Percentiles rank a stretch among this genome's conserved stretches.
Conservation (phyloP, 2,329 filamentous ascomycete genomes). For the Xylariaceae sp. region DNA sequence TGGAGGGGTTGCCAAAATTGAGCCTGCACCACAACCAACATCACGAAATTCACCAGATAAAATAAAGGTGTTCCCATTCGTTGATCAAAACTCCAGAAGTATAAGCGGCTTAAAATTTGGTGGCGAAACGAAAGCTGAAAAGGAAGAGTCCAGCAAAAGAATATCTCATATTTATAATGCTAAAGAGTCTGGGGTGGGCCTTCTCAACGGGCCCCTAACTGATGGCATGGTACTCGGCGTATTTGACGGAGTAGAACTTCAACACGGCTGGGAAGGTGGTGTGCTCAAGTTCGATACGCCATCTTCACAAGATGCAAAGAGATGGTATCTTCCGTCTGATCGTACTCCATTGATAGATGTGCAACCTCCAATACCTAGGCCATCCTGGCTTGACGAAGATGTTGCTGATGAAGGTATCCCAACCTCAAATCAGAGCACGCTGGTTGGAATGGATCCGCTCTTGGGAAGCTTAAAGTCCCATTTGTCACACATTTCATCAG, state of each 20-base stretch:
- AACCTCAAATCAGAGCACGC: slow-evolving; percentile 46
- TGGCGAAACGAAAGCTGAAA: slow-evolving; percentile 78
- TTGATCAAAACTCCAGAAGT: slow-evolving; percentile 49
- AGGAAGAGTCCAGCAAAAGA: slow-evolving; percentile 69
- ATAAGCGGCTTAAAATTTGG: slow-evolving; percentile 76
- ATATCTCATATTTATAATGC: slow-evolving; percentile 69
- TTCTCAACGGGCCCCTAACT: slow-evolving; percentile 81
- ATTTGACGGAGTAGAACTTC: slow-evolving; percentile 50
- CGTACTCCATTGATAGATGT: slow-evolving; percentile 70
- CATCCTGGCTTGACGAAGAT: slow-evolving; percentile 48
- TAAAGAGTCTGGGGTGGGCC: slow-evolving; percentile 47
- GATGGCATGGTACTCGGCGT: slow-evolving; percentile 75
- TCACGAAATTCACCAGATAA: slow-evolving; percentile 59
- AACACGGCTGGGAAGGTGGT: slow-evolving; percentile 74
- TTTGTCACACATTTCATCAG: slow-evolving; percentile 80
- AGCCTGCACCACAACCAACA: slow-evolving; percentile 73
- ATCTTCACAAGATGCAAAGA: slow-evolving; percentile 55
- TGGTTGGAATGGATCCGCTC: slow-evolving; percentile 82
- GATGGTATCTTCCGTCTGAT: slow-evolving; percentile 78
- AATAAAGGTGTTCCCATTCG: slow-evolving; percentile 80
- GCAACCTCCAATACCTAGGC: slow-evolving; percentile 67
- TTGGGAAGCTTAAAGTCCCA: slow-evolving; percentile 70
- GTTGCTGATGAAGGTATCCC: slow-evolving; percentile 52
- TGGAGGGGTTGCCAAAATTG: slow-evolving; percentile 81
- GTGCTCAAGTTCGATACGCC: slow-evolving; percentile 58